Evolutionary conservation across 2,329 filamentous ascomycete genomes (phyloP).

Genomic region (Ascochyta clinopodiicola): DNA sequence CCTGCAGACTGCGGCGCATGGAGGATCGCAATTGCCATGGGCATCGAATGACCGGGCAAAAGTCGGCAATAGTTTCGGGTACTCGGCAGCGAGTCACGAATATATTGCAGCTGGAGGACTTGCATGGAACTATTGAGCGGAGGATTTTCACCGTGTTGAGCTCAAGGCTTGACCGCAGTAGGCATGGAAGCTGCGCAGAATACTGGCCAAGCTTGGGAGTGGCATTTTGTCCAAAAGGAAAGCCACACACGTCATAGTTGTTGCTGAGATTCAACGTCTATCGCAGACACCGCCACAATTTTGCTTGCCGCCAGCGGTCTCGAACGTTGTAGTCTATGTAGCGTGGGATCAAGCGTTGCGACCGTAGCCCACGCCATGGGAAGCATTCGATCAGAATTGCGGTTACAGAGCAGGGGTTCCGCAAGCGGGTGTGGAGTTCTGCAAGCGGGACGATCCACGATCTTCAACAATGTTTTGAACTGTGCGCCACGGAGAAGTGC

Average conservation of each 20-base stretch:
- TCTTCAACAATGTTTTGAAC: conserved; percentile 7
- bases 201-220: not conserved
- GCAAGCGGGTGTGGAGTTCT: conserved; percentile 19
- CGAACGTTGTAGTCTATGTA: conserved; percentile 2
- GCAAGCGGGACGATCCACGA: conserved; percentile 29
- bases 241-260: conserved; percentile 15
- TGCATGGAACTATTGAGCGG: not conserved
- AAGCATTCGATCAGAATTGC: not conserved
- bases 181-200: not conserved
- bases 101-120: not conserved
- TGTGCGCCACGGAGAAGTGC: not conserved
- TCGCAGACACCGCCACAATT: not conserved
- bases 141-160: not conserved
- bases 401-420: conserved; percentile 20
- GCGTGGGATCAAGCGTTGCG: not conserved
- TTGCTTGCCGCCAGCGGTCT: not conserved
- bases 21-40: not conserved
- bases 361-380: not conserved
- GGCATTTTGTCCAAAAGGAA: not conserved
- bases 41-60: conserved; percentile 13
- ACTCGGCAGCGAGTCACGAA: conserved; percentile 7
- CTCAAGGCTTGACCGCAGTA: not conserved
- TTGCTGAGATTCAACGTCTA: conserved; percentile 7
- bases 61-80: conserved; percentile 10
- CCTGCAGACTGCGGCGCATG: not conserved